Percentiles rank a stretch among this genome's conserved stretches.
Conservation (phyloP, 345 rosid genomes). For the Eucalyptus marginata region DNA sequence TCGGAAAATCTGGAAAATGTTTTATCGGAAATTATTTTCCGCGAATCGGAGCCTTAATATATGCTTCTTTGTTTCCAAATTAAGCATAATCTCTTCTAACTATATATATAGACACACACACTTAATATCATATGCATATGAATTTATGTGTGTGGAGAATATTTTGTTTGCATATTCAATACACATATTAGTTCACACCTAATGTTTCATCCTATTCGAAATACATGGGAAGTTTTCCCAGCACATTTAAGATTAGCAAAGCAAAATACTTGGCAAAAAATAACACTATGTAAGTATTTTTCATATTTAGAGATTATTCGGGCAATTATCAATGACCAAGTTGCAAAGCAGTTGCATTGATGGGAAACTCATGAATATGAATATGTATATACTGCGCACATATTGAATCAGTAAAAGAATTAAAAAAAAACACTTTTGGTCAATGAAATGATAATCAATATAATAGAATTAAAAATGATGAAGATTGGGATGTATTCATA, state of each 20-base stretch:
- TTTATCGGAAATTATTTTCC: too few relatives aligned
- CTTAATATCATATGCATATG: neutral
- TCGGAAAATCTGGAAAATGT: too few relatives aligned
- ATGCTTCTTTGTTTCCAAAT: neutral
- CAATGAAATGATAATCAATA: neutral
- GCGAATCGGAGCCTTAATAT: neutral
- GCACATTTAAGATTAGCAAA: neutral
- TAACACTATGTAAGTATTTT: neutral
- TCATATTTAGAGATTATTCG: neutral
- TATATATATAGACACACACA: too few relatives aligned
- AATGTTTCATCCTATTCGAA: neutral
- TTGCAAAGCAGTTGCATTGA: neutral
- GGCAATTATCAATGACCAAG: neutral
- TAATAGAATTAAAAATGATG: neutral
- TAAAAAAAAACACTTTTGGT: neutral
- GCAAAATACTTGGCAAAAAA: neutral
- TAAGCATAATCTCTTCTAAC: neutral
- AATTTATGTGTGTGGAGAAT: neutral
- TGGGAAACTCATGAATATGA: neutral
- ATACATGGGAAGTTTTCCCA: neutral
- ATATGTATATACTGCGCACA: too few relatives aligned
- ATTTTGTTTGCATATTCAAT: neutral
- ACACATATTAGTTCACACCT: neutral
- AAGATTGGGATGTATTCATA: neutral
- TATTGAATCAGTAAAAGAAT: neutral